These are phyloP conservation scores for Irpex sp. DNA, from an alignment of 1,284 basidiomycete genomes.

Conservation along the genomic window DNA sequence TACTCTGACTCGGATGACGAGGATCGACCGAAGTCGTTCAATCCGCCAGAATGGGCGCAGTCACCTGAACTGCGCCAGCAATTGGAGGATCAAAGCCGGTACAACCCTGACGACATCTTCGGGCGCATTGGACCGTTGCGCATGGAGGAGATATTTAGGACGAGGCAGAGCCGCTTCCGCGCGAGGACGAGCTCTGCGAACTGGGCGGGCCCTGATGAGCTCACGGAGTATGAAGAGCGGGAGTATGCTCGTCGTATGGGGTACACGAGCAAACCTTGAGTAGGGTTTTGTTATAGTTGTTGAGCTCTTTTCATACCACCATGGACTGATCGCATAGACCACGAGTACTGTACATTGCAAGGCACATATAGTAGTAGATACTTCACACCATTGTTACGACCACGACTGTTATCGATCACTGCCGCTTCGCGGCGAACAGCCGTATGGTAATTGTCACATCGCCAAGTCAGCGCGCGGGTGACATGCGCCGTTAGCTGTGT, in stretches of 20 bases:
- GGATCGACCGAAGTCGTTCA: slow-evolving; percentile 61
- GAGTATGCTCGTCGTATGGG: slow-evolving; percentile 91
- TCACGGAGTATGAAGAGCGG: slow-evolving; percentile 77
- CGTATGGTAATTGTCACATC: too few relatives aligned
- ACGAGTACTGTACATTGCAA: too few relatives aligned
- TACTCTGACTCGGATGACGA: slow-evolving; percentile 59
- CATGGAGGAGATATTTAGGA: slow-evolving; percentile 85
- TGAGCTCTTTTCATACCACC: too few relatives aligned
- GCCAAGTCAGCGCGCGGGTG: background rate
- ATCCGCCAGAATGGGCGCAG: slow-evolving; percentile 85
- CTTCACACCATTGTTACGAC: too few relatives aligned
- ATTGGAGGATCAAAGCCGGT: slow-evolving; percentile 71
- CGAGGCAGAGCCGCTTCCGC: slow-evolving; percentile 72
- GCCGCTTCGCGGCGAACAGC: too few relatives aligned
- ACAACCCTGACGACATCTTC: slow-evolving; percentile 92
- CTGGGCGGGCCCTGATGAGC: slow-evolving; percentile 81
- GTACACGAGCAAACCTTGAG: slow-evolving; percentile 33
- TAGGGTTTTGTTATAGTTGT: background rate
- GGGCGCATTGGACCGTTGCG: slow-evolving; percentile 77
- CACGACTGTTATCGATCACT: too few relatives aligned
- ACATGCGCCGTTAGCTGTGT: background rate
- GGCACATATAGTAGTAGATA: too few relatives aligned
- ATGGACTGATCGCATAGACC: background rate
- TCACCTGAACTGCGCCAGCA: slow-evolving; percentile 78
- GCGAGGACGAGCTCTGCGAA: slow-evolving; percentile 90